Evolutionary conservation across 768 basidiomycete species (phyloP).

Genomic region (Xanthoconium purpureum): DNA sequence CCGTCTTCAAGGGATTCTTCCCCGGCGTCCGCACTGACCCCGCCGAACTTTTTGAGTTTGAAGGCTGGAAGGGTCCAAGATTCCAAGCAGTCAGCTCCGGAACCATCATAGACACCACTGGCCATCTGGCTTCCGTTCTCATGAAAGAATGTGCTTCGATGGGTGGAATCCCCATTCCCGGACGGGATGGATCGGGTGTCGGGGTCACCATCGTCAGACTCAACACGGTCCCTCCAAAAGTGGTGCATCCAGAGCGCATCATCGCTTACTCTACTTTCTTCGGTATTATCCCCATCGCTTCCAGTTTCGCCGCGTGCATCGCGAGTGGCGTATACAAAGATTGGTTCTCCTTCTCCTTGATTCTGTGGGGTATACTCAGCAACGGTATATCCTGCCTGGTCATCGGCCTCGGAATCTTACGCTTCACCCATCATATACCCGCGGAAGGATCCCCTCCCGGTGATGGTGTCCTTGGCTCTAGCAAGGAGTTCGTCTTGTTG

Average conservation of each 20-base stretch:
- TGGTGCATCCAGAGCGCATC: background rate
- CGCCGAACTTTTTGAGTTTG: background rate
- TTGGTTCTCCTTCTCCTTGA: constrained; percentile 27
- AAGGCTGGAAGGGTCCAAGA: background rate
- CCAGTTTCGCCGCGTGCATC: constrained; percentile 18
- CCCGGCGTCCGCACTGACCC: constrained; percentile 15
- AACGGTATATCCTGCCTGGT: constrained; percentile 26
- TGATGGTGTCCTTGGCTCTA: constrained; percentile 22
- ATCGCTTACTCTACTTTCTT: constrained; percentile 1
- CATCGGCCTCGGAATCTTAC: constrained; percentile 20
- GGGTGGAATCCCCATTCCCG: background rate
- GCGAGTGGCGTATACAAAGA: constrained; percentile 19
- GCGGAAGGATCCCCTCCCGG: constrained; percentile 18
- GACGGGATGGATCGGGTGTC: background rate
- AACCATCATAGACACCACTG: constrained; percentile 7
- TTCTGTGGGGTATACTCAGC: constrained; percentile 28
- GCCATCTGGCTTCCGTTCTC: constrained; percentile 5
- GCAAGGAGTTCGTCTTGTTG: constrained; percentile 3
- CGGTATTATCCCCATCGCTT: constrained; percentile 16
- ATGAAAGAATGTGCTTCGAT: background rate
- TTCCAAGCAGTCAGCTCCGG: constrained; percentile 7
- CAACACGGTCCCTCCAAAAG: background rate
- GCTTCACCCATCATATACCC: constrained; percentile 15
- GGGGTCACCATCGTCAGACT: constrained; percentile 1
- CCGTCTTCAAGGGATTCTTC: constrained; percentile 11